These are phyloP conservation scores for Pseudocercospora pini-densiflorae DNA, from an alignment of 2,329 filamentous ascomycete genomes.

Conservation along the genomic window DNA sequence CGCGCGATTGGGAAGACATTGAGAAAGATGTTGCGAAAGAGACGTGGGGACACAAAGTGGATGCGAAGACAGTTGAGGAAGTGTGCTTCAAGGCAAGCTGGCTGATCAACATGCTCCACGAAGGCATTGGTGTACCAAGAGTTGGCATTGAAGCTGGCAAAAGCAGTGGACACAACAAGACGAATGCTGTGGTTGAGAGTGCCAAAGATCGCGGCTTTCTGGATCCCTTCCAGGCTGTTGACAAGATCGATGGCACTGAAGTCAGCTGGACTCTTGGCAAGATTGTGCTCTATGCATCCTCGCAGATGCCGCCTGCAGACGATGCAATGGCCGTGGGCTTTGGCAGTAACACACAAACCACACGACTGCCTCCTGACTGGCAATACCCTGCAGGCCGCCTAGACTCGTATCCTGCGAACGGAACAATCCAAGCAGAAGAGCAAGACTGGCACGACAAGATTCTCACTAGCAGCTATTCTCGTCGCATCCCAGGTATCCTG, in stretches of 20 bases:
- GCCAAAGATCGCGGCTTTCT: constrained; percentile 73
- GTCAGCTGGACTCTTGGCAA: constrained; percentile 98
- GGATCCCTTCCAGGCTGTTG: constrained; percentile 87
- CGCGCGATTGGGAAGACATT: constrained; percentile 79
- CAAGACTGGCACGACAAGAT: constrained; percentile 63
- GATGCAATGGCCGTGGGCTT: constrained; percentile 82
- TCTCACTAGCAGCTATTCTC: constrained; percentile 66
- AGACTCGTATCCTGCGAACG: constrained; percentile 43
- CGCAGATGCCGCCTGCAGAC: constrained; percentile 73
- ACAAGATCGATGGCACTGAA: constrained; percentile 89
- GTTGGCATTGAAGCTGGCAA: constrained; percentile 69
- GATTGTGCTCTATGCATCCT: constrained; percentile 92
- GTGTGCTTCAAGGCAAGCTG: constrained; percentile 98
- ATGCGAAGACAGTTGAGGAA: constrained; percentile 74
- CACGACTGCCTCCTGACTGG: constrained; percentile 65
- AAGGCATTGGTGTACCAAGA: constrained; percentile 91
- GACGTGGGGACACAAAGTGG: constrained; percentile 76
- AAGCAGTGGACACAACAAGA: constrained; percentile 67
- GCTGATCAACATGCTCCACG: constrained; percentile 95
- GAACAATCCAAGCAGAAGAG: constrained; percentile 50
- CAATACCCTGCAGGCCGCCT: constrained; percentile 69
- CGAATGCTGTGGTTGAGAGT: constrained; percentile 69
- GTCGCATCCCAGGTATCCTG: constrained; percentile 73
- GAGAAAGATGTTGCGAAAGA: constrained; percentile 65
- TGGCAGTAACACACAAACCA: constrained; percentile 69